Evolutionary conservation across 805 yeast species (phyloP).

Genomic region (Candida ulmi): DNA sequence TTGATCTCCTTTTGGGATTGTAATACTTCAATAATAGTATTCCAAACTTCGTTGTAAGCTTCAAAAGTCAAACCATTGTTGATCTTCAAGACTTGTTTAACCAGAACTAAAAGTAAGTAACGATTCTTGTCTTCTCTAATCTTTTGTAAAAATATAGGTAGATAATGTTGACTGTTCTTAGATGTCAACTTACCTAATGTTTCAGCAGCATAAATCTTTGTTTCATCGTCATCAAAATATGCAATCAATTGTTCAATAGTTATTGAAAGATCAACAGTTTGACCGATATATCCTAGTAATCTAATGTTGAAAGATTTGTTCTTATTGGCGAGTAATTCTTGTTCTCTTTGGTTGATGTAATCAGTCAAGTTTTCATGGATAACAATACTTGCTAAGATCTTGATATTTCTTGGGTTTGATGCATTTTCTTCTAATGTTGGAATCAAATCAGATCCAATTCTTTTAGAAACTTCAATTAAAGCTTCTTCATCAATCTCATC

Average conservation of each 20-base stretch:
- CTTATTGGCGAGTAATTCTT: constrained; percentile 11
- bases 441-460: constrained; percentile 21
- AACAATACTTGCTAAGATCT: constrained; percentile 19
- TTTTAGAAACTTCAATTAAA: constrained; percentile 17
- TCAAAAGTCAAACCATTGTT: constrained; percentile 19
- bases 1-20: constrained; percentile 12
- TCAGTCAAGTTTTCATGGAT: constrained; percentile 19
- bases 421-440: constrained; percentile 17
- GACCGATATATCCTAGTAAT: constrained; percentile 47
- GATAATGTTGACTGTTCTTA: constrained; percentile 30
- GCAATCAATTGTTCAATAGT: constrained; percentile 32
- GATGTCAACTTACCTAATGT: constrained; percentile 47
- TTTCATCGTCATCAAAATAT: constrained; percentile 29
- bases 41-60: constrained; percentile 22
- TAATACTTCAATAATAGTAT: constrained; percentile 15
- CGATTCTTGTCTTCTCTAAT: constrained; percentile 20
- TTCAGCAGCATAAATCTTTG: constrained; percentile 43
- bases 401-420: constrained; percentile 17
- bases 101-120: constrained; percentile 24
- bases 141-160: constrained; percentile 32
- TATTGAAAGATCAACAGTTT: constrained; percentile 26
- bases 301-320: constrained; percentile 31
- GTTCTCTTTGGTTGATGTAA: constrained; percentile 16
- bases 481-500: constrained; percentile 24
- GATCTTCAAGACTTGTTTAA: constrained; percentile 24